phyloP scores from a whole-genome alignment of 139 green algal genomes.

The Monoraphidium neglectum region DNA sequence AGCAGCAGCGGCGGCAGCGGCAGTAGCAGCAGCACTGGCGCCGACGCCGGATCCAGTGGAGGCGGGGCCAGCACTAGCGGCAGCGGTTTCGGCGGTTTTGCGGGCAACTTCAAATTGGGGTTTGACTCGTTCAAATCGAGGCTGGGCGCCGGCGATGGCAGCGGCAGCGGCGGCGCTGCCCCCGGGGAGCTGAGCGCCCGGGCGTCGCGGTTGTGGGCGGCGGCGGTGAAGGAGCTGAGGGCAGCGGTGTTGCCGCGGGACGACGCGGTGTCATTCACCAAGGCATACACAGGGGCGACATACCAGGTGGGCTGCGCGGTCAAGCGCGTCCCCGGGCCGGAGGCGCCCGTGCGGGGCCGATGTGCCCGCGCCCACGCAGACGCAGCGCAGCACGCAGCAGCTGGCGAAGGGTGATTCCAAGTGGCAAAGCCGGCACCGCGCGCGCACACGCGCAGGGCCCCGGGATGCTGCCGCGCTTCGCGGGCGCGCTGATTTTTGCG shows the following conservation, averaged over 20 bases:
- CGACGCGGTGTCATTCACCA: slow-evolving; percentile 25
- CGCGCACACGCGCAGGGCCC: no score
- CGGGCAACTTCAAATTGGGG: slow-evolving; percentile 37
- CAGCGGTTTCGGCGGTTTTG: slow-evolving; percentile 17
- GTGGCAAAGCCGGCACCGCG: no score
- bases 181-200: slow-evolving; percentile 1
- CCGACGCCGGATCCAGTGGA: background rate
- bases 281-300: slow-evolving; percentile 6
- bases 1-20: slow-evolving; percentile 5
- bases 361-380: background rate
- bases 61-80: background rate
- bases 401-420: no score
- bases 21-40: background rate
- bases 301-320: slow-evolving; percentile 11
- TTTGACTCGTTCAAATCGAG: slow-evolving; percentile 24
- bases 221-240: slow-evolving; percentile 3
- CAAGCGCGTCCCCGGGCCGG: no score
- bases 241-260: slow-evolving; percentile 36
- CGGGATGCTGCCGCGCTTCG: no score
- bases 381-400: no score
- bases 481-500: no score
- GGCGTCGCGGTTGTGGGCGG: background rate
- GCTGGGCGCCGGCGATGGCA: background rate
- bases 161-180: background rate
- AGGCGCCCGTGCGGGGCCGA: background rate